Percentiles rank a stretch among this genome's conserved stretches.
These are phyloP conservation scores for Xylariaceae sp. DNA, from an alignment of 2,329 filamentous ascomycete genomes.

Conservation along the genomic window DNA sequence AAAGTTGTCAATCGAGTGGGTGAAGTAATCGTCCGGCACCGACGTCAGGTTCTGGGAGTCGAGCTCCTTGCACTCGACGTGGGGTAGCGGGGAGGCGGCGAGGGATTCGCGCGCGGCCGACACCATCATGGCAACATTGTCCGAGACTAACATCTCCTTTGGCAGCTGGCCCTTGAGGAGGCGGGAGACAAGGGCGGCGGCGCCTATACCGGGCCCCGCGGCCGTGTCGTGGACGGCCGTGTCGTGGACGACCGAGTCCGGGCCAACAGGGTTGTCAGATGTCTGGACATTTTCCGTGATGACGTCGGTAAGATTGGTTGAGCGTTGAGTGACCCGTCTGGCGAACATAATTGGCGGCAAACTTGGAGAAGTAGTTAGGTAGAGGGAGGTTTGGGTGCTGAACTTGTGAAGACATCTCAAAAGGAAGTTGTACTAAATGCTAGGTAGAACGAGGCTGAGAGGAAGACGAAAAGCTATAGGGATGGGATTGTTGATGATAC, in stretches of 20 bases:
- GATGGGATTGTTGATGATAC: too few species aligned
- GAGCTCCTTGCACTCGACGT: constrained; percentile 32
- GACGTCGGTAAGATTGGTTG: constrained; percentile 31
- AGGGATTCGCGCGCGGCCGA: constrained; percentile 34
- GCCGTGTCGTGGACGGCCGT: constrained; percentile 38
- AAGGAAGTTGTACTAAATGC: too few species aligned
- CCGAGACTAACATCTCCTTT: constrained; percentile 32
- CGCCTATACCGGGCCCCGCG: constrained; percentile 34
- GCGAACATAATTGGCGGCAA: constrained; percentile 32
- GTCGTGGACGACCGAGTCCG: constrained; percentile 36
- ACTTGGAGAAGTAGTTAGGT: constrained; percentile 38
- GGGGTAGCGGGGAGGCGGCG: constrained; percentile 28
- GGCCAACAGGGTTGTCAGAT: constrained; percentile 28
- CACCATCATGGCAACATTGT: constrained; percentile 35
- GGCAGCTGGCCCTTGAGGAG: constrained; percentile 32
- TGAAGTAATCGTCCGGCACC: constrained; percentile 29
- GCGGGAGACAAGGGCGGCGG: constrained; percentile 31
- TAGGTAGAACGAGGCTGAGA: too few species aligned
- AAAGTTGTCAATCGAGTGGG: constrained; percentile 33
- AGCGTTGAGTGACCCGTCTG: constrained; percentile 36
- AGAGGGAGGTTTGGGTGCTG: constrained; percentile 30
- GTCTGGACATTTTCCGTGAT: constrained; percentile 33
- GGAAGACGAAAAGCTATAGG: too few species aligned
- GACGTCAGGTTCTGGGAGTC: constrained; percentile 31
- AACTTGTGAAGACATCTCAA: constrained; percentile 21